These are phyloP conservation scores for Tolypocladium guangdongense DNA, from an alignment of 2,329 filamentous ascomycete genomes.

Conservation along the genomic window DNA sequence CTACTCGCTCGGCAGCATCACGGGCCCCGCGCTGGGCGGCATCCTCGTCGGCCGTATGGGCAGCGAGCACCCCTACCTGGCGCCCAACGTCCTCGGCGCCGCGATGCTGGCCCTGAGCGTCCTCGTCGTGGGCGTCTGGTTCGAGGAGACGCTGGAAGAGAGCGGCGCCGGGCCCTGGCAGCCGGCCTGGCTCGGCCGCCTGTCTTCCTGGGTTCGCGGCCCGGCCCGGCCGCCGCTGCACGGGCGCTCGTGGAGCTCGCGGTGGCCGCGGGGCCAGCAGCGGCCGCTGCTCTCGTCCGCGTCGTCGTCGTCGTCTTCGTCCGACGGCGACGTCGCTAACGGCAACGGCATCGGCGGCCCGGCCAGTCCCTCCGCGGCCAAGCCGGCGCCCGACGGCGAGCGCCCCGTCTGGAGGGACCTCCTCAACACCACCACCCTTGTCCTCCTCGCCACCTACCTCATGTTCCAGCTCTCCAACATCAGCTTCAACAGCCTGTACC, in stretches of 20 bases:
- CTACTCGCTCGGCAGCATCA: conserved; percentile 91
- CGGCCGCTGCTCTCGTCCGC: conserved; percentile 18
- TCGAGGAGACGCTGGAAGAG: conserved; percentile 62
- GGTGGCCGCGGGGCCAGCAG: conserved; percentile 22
- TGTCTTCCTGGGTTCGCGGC: conserved; percentile 16
- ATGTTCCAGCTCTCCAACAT: conserved; percentile 93
- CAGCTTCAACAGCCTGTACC: conserved; percentile 89
- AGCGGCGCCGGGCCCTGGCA: conserved; percentile 15
- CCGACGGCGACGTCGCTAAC: conserved; percentile 13
- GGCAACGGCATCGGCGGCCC: conserved; percentile 8
- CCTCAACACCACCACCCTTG: conserved; percentile 68
- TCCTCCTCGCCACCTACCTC: conserved; percentile 76
- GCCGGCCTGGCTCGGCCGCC: conserved; percentile 21
- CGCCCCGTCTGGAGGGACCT: conserved; percentile 41
- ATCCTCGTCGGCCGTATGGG: conserved; percentile 56
- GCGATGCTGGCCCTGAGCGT: conserved; percentile 62
- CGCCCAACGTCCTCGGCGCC: conserved; percentile 73
- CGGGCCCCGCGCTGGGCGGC: conserved; percentile 84
- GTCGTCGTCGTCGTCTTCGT: conserved; percentile 13
- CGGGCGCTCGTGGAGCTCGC: conserved; percentile 25
- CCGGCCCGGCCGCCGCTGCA: conserved; percentile 8
- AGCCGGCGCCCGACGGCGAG: conserved; percentile 8
- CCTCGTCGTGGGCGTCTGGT: conserved; percentile 62
- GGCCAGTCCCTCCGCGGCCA: not conserved
- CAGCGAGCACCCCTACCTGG: conserved; percentile 67